Conservation (phyloP, 2,329 filamentous ascomycete species). For the Gremmenia infestans region DNA sequence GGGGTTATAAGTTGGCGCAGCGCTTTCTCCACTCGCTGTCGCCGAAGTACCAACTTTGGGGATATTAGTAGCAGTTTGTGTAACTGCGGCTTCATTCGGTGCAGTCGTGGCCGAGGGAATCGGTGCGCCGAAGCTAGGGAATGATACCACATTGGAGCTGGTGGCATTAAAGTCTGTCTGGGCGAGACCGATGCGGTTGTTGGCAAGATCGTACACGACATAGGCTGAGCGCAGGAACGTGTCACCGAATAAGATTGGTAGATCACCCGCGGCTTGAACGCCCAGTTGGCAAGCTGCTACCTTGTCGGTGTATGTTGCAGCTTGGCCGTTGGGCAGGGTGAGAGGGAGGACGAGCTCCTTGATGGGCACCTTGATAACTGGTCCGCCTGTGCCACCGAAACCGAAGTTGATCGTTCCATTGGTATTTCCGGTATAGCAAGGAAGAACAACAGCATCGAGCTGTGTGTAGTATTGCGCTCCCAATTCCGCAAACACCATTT, state of each 20-base stretch:
- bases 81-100: slow-evolving; percentile 20
- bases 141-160: slow-evolving; percentile 28
- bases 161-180: slow-evolving; percentile 42
- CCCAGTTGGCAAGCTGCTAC: slow-evolving; percentile 48
- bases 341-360: slow-evolving; percentile 41
- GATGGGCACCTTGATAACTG: slow-evolving; percentile 41
- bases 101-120: slow-evolving; percentile 26
- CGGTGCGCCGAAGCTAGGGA: slow-evolving; percentile 24
- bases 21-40: slow-evolving; percentile 13
- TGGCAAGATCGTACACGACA: slow-evolving; percentile 49
- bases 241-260: slow-evolving; percentile 41
- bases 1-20: slow-evolving; percentile 23
- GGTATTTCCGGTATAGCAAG: slow-evolving; percentile 37
- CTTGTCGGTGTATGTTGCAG: slow-evolving; percentile 27
- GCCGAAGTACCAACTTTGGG: slow-evolving; percentile 18
- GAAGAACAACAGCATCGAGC: slow-evolving; percentile 44
- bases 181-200: slow-evolving; percentile 46
- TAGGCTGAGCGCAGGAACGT: slow-evolving; percentile 51
- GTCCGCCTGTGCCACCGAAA: slow-evolving; percentile 41
- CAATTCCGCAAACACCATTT: slow-evolving; percentile 39
- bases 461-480: slow-evolving; percentile 41
- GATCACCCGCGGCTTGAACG: slow-evolving; percentile 36
- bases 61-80: slow-evolving; percentile 26
- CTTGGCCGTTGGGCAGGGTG: slow-evolving; percentile 29
- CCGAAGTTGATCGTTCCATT: slow-evolving; percentile 43